Conservation (phyloP, 306 rosid species). For the Psophocarpus tetragonolobus region DNA sequence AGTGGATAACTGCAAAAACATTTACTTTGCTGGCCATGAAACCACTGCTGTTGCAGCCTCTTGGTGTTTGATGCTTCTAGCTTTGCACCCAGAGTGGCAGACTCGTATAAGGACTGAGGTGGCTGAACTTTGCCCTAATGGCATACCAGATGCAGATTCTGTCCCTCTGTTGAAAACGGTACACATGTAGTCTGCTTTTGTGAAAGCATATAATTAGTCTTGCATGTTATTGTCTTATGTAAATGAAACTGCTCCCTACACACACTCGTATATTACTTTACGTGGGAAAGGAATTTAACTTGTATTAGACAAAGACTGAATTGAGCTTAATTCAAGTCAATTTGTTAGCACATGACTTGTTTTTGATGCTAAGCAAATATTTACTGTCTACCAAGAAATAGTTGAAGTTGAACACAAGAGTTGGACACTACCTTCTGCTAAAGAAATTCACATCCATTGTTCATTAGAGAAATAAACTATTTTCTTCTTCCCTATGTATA, state of each 20-base stretch:
- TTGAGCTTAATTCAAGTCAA: too few species aligned
- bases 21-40: slow-evolving; percentile 96
- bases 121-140: slow-evolving; percentile 59
- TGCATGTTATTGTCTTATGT: neutral
- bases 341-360: too few species aligned
- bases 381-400: neutral
- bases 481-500: neutral
- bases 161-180: slow-evolving; percentile 68
- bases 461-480: neutral
- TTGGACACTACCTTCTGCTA: neutral
- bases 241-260: neutral
- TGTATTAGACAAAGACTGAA: too few species aligned
- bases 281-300: too few species aligned
- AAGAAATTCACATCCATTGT: too few species aligned
- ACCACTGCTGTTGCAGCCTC: slow-evolving; percentile 79
- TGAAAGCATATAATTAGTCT: neutral
- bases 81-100: slow-evolving; percentile 84
- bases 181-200: neutral
- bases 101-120: slow-evolving; percentile 62
- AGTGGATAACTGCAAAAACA: slow-evolving; percentile 90
- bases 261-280: neutral
- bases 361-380: neutral
- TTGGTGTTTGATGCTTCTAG: slow-evolving; percentile 90
- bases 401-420: neutral
- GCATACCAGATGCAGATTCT: slow-evolving; percentile 50